Base-by-base conservation (phyloP, 2,329 filamentous ascomycete species). In the Xylaria sp. region DNA sequence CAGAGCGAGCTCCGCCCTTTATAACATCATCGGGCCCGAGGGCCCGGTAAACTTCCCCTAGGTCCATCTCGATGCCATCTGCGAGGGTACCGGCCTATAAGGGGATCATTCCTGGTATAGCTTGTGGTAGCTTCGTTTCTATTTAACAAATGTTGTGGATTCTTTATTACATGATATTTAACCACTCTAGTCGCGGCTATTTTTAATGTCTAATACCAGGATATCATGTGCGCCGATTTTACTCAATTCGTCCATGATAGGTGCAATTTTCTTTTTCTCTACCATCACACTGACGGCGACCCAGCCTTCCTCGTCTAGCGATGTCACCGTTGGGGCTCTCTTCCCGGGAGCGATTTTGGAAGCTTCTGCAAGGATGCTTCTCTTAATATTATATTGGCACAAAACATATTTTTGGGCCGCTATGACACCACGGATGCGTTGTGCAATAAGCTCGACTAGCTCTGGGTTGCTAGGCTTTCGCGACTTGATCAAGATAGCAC, bases 261-360 rank as follows among this genome's bases (percentile, higher is more conserved):
- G 84, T 1, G 94, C 94, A 75, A 97, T 91, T 75, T 87, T 87
- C 83, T 93, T 95, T 83, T 93, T 92, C 83, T 93, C 90, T 6
- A 97, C 94, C 95, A 98, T 98, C 56, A 90, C 90, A 77, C 89
- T 93, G 69, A 98, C 91, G n/a, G 95, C 94, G 39, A 97, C 93
- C 95, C 95, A 98, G 61, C 90, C 92, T 63, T 93, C 89, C 76
- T 93, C 92, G 72, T 97, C 95, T 2, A 99, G 85, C 17, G 91
- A 84, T n/a, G 92, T 97, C 73, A 98, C 86, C 1, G 95, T 98
- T 2, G 96, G 93, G 1, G 96, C 94, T 57, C 96, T 91, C 83
- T 96, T 97, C 69, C 96, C 96, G 0, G 96, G 96, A 0, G 96
- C 97, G 77, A 98, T 92, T 73, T 86, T 86, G 53, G 86, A 88